phyloP scores from a whole-genome alignment of 441 rosid genomes.

The Dalechampia spathulata region DNA sequence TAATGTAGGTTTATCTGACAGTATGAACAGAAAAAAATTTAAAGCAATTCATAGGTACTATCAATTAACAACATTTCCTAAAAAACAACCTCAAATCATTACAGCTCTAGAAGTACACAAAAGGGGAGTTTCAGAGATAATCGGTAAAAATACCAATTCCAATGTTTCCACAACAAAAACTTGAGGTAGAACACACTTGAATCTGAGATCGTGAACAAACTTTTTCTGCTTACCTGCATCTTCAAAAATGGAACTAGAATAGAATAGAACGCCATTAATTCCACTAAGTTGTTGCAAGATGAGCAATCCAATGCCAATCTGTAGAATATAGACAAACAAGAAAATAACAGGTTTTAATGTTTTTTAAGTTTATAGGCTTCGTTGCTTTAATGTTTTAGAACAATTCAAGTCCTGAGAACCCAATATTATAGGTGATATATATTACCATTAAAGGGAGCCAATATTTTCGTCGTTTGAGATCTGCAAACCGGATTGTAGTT shows the following conservation, averaged over 20 bases:
- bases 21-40: neutral
- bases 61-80: neutral
- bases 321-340: constrained; percentile 17
- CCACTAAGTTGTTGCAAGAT: constrained; percentile 74
- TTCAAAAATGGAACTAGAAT: constrained; percentile 68
- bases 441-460: constrained; percentile 82
- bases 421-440: neutral
- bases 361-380: constrained; percentile 1
- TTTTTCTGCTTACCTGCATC: constrained; percentile 48
- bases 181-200: neutral
- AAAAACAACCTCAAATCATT: neutral
- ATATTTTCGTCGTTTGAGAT: constrained; percentile 72
- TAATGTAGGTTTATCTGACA: neutral
- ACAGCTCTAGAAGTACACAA: neutral
- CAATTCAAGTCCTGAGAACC: neutral
- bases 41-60: neutral
- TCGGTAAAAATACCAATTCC: no score
- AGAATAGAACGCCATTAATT: constrained; percentile 73
- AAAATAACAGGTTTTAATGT: constrained; percentile 7
- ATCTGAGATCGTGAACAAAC: constrained; percentile 5
- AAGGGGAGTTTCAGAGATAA: neutral
- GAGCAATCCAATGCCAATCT: constrained; percentile 85
- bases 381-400: neutral
- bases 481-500: constrained; percentile 58
- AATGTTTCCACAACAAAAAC: constrained; percentile 5